Conservation (phyloP, 208 protist species). For the Blastocrithidia nonstop region DNA sequence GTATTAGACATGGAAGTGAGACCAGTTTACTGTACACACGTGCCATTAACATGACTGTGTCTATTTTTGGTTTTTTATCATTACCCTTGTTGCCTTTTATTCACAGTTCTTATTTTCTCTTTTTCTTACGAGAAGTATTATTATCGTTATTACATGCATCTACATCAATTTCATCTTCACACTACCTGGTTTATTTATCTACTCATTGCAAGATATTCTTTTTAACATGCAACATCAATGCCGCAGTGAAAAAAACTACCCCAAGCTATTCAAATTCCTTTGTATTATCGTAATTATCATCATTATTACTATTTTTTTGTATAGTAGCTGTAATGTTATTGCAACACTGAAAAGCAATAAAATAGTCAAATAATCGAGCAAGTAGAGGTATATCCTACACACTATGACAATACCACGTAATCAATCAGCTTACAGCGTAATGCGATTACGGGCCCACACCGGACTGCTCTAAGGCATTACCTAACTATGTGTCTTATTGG, state of each 20-base stretch:
- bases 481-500: conserved; percentile 33
- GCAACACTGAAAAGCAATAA: conserved; percentile 32
- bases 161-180: no score
- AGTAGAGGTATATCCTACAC: conserved; percentile 24
- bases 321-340: no score
- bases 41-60: conserved; percentile 62
- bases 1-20: conserved; percentile 18
- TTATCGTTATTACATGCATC: no score
- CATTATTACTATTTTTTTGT: no score
- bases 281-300: no score
- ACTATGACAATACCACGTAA: conserved; percentile 74
- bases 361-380: conserved; percentile 59
- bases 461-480: conserved; percentile 34
- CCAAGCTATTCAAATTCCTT: conserved; percentile 16
- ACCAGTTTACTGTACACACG: conserved; percentile 44
- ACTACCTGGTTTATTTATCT: no score
- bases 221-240: conserved; percentile 40
- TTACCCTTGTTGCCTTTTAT: no score
- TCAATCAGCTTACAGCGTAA: conserved; percentile 75
- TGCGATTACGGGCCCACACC: conserved; percentile 70
- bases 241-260: conserved; percentile 63
- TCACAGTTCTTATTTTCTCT: no score
- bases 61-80: no score
- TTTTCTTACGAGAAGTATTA: no score
- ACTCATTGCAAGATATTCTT: conserved; percentile 35